Evolutionary conservation across 2,329 filamentous ascomycete genomes (phyloP).

Genomic region (Dothistroma pini): DNA sequence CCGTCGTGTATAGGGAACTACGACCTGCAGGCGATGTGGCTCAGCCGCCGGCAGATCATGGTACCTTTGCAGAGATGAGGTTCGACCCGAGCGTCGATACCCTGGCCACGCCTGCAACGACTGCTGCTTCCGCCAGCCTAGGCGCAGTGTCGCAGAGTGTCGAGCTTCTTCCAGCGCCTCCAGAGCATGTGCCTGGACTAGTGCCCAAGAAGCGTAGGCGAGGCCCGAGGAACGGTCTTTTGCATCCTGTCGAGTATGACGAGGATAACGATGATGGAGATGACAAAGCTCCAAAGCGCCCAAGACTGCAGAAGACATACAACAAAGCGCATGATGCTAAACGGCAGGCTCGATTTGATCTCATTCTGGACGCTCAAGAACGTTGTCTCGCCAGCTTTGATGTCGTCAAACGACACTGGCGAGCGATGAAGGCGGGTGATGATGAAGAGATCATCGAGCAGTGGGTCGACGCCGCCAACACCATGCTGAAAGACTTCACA

Average conservation of each 20-base stretch:
- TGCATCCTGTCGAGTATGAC: not conserved
- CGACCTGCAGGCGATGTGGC: conserved; percentile 3
- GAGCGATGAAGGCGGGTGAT: conserved; percentile 40
- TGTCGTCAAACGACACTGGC: conserved; percentile 40
- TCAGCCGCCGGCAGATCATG: not conserved
- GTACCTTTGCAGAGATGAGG: not conserved
- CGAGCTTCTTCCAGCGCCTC: not conserved
- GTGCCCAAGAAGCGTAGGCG: conserved; percentile 10
- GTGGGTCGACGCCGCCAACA: conserved; percentile 58
- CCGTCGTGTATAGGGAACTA: conserved; percentile 4
- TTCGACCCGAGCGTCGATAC: not conserved
- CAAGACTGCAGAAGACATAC: conserved; percentile 17
- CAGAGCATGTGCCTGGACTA: not conserved
- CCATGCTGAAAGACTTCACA: conserved; percentile 58
- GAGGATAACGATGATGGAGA: conserved; percentile 10
- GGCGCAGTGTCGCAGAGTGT: conserved; percentile 1
- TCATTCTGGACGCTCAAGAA: conserved; percentile 20
- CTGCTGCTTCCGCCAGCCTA: not conserved
- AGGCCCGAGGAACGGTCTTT: conserved; percentile 6
- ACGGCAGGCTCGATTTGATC: not conserved
- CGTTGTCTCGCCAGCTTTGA: conserved; percentile 36
- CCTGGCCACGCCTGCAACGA: not conserved
- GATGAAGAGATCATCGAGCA: conserved; percentile 51
- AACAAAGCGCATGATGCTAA: conserved; percentile 11
- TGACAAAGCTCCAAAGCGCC: conserved; percentile 14